Conservation (phyloP, 2,329 filamentous ascomycete species). For the Botrytis medusae region DNA sequence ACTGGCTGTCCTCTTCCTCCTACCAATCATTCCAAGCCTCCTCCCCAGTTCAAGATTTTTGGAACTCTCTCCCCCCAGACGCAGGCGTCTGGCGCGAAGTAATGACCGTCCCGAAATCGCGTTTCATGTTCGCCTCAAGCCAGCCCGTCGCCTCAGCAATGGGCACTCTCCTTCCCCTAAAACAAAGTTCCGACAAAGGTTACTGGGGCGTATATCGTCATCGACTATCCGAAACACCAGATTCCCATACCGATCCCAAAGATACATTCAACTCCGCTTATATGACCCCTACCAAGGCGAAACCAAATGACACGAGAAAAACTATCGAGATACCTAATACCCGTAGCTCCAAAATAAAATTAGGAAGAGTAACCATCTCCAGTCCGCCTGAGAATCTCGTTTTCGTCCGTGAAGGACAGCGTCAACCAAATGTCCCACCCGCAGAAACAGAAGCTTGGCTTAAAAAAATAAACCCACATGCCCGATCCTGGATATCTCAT, state of each 20-base stretch:
- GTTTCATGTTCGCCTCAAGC: slow-evolving; percentile 27
- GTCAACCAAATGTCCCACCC: slow-evolving; percentile 22
- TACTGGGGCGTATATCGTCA: slow-evolving; percentile 31
- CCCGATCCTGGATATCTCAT: slow-evolving; percentile 26
- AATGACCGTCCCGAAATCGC: slow-evolving; percentile 28
- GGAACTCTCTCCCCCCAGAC: slow-evolving; percentile 26
- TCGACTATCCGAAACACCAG: slow-evolving; percentile 25
- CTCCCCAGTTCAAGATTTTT: slow-evolving; percentile 23
- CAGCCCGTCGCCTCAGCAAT: slow-evolving; percentile 27
- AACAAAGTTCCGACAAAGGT: slow-evolving; percentile 26
- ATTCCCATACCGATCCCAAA: slow-evolving; percentile 25
- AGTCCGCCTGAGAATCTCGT: slow-evolving; percentile 28
- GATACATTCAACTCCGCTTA: slow-evolving; percentile 27
- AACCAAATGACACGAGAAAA: not conserved
- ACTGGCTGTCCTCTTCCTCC: slow-evolving; percentile 28
- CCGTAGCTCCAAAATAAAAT: not conserved
- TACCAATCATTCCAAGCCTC: slow-evolving; percentile 32
- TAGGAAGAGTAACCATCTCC: slow-evolving; percentile 20
- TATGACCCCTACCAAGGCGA: slow-evolving; percentile 19
- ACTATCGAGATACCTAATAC: slow-evolving; percentile 9
- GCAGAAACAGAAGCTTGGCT: slow-evolving; percentile 28
- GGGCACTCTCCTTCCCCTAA: slow-evolving; percentile 22
- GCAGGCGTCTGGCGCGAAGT: slow-evolving; percentile 31
- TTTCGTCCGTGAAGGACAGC: slow-evolving; percentile 29
- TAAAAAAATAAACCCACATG: slow-evolving; percentile 25